Base-by-base conservation (phyloP, 805 yeast species). In the Candida dendrica region DNA sequence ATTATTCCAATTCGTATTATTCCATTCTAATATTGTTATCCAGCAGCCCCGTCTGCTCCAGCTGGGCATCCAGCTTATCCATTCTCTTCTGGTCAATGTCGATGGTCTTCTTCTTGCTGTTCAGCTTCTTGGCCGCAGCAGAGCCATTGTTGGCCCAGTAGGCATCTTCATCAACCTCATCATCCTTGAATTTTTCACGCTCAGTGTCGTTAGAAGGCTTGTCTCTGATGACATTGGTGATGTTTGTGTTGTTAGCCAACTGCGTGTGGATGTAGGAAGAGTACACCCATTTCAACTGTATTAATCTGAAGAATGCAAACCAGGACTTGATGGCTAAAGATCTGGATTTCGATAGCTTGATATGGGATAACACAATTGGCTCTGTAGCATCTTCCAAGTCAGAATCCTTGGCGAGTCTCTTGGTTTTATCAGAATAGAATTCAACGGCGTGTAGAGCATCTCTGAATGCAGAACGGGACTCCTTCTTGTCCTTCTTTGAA, bases 401-500 rank as follows among this genome's bases (percentile, higher is more conserved):
- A 16, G 36, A 36, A 8, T 34, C 39, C 27, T 43, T 49, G 17
- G 42, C 37, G 16, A n/a, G 26, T 4, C 44, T 38, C 26, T 49
- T 46, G 2, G 55, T 46, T 47, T 64, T 40, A 40, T 59, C 51
- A 51, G 67, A 42, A 47, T 69, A 72, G 15, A 54, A 53, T 39
- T 65, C 66, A 10, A 80, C 61, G 0, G 83, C 77, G 31, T 60
- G 60, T 34, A 71, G 57, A 16, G 79, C 76, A 45, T 81, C 83
- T 52, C 80, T 67, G 57, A 80, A 77, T 1, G 81, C 66, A 1
- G 85, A 73, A 46, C 77, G 75, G 20, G 76, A 66, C 32, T 74
- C 78, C 45, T 72, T 73, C 55, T 77, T 81, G 46, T 79, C 85
- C 52, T 75, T 77, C 49, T 82, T 82, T 22, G 81, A 73, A 3